Base-by-base conservation (phyloP, 768 basidiomycete species). In the Lentinula sp. region DNA sequence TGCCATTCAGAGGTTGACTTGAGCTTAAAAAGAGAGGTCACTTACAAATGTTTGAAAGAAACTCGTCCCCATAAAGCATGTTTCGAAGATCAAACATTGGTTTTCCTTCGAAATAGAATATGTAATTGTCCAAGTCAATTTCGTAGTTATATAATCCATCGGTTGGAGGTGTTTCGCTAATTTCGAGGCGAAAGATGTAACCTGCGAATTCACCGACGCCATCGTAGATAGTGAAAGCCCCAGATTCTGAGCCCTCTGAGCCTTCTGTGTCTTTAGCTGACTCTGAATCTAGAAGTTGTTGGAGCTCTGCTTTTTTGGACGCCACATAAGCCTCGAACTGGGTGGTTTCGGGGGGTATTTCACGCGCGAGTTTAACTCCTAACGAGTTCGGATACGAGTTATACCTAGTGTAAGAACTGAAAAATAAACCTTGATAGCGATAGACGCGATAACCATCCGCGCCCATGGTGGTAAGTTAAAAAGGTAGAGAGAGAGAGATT, bases 71-170 rank as follows among this genome's bases (percentile, higher is more conserved):
- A 31, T 40, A 5, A 32, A 64, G 63, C 5, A 64, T 35, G 37
- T 62, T 62, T n/a, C 54, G n/a, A 10, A 66, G 42, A 16, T 42
- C 48, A 50, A 62, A 57, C 48, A 61, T 23, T 11, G 63, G 62
- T 5, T 58, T 11, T 15, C 32, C 31, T 56, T 70, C 21, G 35
- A 66, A 61, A 39, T 66, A 61, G 49, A 73, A 74, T 13, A 68
- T 66, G 23, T 65, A 63, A 35, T 69, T 62, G 61, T 73, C 71
- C 28, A 72, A 57, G 45, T 73, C 70, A 37, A 74, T 66, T 49
- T 64, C 64, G 48, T 73, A 74, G 49, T 70, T 70, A 54, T 64
- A 57, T 5, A 66, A 16, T 46, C 68, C 66, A 45, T 69, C 66
- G 3, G 11, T 2, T 1, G 67, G 67, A 16, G 46, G 62, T 8